Evolutionary conservation across 345 rosid genomes (phyloP).

Genomic region (Nasturtium officinale): DNA sequence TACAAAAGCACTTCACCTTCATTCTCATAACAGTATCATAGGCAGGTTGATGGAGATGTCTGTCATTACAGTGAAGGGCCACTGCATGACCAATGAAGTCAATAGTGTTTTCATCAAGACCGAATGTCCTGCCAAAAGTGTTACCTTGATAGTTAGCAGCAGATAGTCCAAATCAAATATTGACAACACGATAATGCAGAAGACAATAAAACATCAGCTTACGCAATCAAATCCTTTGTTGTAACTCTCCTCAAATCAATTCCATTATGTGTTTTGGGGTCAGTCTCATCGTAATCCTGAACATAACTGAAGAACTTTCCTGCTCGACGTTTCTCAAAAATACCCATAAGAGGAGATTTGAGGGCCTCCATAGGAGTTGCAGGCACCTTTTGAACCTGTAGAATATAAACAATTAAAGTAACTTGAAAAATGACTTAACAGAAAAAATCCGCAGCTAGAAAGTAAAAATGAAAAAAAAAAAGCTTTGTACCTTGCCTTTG

Average conservation of each 20-base stretch:
- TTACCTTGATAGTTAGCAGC: slow-evolving; percentile 20
- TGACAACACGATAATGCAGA: not conserved
- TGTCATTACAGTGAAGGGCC: slow-evolving; percentile 91
- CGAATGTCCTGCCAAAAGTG: slow-evolving; percentile 69
- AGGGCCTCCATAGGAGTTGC: slow-evolving; percentile 95
- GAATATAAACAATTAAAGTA: not conserved
- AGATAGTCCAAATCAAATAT: not conserved
- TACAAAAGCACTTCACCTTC: slow-evolving; percentile 60
- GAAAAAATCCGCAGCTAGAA: not conserved
- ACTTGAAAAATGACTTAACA: not conserved
- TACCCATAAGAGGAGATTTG: slow-evolving; percentile 95
- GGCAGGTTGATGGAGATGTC: slow-evolving; percentile 83
- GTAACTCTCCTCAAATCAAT: slow-evolving; percentile 87
- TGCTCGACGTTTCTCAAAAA: slow-evolving; percentile 97
- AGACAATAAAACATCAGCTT: slow-evolving; percentile 44
- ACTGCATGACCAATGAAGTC: slow-evolving; percentile 98
- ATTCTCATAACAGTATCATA: slow-evolving; percentile 89
- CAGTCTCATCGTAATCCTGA: slow-evolving; percentile 79
- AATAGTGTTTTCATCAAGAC: slow-evolving; percentile 83
- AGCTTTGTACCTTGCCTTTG: slow-evolving; percentile 80
- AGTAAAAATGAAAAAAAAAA: not conserved
- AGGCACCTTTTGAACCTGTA: slow-evolving; percentile 94
- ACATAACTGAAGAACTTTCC: slow-evolving; percentile 87
- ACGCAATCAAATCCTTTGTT: slow-evolving; percentile 86
- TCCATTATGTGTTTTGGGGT: slow-evolving; percentile 92